Evolutionary conservation across 78 protist genomes (phyloP).

Genomic region (Tieghemostelium lacteum): DNA sequence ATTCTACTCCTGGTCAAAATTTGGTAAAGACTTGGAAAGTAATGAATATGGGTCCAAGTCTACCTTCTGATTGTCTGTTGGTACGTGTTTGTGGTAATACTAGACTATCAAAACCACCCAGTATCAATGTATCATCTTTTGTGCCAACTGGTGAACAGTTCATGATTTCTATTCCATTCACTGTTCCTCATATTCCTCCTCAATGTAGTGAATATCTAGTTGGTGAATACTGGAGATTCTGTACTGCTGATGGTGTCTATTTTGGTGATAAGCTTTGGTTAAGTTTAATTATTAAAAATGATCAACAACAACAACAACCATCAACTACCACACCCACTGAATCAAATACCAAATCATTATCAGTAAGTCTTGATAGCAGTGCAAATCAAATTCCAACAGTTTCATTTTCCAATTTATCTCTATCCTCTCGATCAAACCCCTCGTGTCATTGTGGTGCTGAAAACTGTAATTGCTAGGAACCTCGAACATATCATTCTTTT

Average conservation of each 20-base stretch:
- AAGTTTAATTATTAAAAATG: constrained; percentile 34
- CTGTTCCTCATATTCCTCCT: constrained; percentile 25
- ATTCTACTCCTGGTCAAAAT: constrained; percentile 20
- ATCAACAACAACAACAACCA: no score
- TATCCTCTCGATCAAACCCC: no score
- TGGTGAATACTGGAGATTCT: constrained; percentile 75
- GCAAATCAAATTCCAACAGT: no score
- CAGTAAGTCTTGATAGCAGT: no score
- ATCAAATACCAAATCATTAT: no score
- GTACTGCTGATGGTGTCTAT: constrained; percentile 58
- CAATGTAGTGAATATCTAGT: constrained; percentile 20
- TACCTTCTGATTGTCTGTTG: constrained; percentile 60
- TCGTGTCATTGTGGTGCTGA: no score
- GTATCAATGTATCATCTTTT: constrained; percentile 15
- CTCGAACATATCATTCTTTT: no score
- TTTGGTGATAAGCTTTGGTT: constrained; percentile 77
- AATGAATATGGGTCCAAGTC: constrained; percentile 32
- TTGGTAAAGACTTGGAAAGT: constrained; percentile 37
- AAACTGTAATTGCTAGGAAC: no score
- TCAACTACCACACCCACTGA: no score
- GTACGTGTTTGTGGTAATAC: constrained; percentile 73
- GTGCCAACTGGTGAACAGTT: constrained; percentile 2
- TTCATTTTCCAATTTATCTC: no score
- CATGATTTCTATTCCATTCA: constrained; percentile 21
- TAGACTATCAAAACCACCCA: background rate